Evolutionary conservation across 352 stramenopile genomes (phyloP), one percentile per base, ranked within the genome.

Genomic region (Sclerospora graminicola): DNA sequence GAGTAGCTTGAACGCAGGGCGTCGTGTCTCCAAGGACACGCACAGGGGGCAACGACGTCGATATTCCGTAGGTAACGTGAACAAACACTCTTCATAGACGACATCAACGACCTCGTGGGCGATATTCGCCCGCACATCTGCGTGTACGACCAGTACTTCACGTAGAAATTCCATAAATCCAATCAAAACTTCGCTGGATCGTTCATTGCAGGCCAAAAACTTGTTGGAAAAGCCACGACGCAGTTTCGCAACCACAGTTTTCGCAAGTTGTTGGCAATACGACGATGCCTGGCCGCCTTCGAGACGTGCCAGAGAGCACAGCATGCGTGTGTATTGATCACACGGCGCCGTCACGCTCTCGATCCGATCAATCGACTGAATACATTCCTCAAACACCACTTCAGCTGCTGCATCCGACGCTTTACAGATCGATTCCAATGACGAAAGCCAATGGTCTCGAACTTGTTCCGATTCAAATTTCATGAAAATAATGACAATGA

Each of bases 371-470:
- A 89, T 41, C 0, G 79, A 88, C 19, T 63, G 57, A 13, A 84
- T 83, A 35, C 74, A 67, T 43, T 76, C 64, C n/a, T 84, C 72
- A 48, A 83, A 87, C 14, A 88, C 55, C 5, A 81, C 47, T 39
- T 66, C 52, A 19, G 64, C 52, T 10, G 63, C 62, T 8, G 43
- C 57, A 6, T 59, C 49, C 9, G 66, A 79, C 7, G 63, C 69
- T 14, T 68, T 63, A 39, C 74, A 89, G 29, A 91, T 66, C 0
- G 73, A 81, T 59, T 86, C 69, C 15, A 94, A 52, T 15, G 75
- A 88, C n/a, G 69, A 76, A 2, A 88, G 48, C 82, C 79, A 94
- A 44, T 91, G 77, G n/a, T 83, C 75, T 5, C 82, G 82, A 16
- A 91, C 76, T 62, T 82, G 73, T 21, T 90, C 73, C 19, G 73